Base-by-base conservation (phyloP, 2,329 filamentous ascomycete species). In the Colletotrichum tabaci region DNA sequence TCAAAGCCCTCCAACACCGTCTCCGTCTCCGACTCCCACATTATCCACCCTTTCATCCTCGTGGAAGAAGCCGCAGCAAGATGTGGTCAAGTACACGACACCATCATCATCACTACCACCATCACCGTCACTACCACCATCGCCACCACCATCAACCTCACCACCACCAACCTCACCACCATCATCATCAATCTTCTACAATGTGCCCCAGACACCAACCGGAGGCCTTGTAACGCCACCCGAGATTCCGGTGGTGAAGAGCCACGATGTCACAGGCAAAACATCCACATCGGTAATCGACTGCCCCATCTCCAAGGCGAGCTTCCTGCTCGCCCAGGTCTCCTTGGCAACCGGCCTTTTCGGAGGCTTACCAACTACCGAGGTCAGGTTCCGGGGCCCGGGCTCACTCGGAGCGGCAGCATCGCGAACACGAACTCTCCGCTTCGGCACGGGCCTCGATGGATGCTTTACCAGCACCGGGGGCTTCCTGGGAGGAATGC, bases 251-350 rank as follows among this genome's bases (percentile, higher is more conserved):
- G 44, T 15, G 10, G 35, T 35, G 30, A 49, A 42, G 13, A 42
- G 18, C 18, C 38, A 60, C 15, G 8, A 68, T 8, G 13, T 9
- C 26, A 15, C 44, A n/a, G n/a, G 16, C 15, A 49, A 18, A 12
- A 16, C 44, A n/a, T 10, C 44, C 30, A 3, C 40, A 35, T 53
- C 57, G 42, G n/a, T 38, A 18, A 55, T 60, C 26, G 47, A 68
- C 38, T 71, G 68, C 30, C 58, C 65, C 12, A 63, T 71, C 40
- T 71, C 68, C 16, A 68, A 68, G 21, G 58, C 68, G n/a, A 68
- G 68, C 46, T 71, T 71, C 15, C 52, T 71, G 26, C 68, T 71
- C 30, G 68, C 68, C 26, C 68, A 63, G 52, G 68, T 58, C 21
- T 63, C 68, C 30, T 46, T 71, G 44, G 65, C 65, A 35, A 55